Evolutionary conservation across 2,329 filamentous ascomycete species (phyloP), one percentile per base, ranked within the genome.

Genomic region (Xylaria multiplex): DNA sequence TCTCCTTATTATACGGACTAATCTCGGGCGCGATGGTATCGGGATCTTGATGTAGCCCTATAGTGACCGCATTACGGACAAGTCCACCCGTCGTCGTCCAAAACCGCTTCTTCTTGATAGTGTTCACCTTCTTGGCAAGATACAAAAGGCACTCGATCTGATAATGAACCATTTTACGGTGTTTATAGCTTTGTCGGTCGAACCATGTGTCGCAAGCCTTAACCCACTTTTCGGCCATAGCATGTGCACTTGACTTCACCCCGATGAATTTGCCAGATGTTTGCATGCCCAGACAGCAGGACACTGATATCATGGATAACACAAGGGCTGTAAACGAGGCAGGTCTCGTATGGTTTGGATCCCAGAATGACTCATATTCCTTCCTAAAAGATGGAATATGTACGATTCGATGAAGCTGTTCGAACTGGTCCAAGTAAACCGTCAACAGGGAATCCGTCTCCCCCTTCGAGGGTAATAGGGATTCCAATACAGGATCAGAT

Each of bases 61-160:
- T 83, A 1, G 84, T 83, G 64, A 89, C 84, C 61, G 84, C 86
- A 58, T 88, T 84, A 54, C 86, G 85, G 14, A 88, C 82, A 62
- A 89, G 79, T 5, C 83, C 80, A 0, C 86, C 86, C 0, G 86
- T 81, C 45, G 82, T 81, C 16, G 85, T 86, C 86, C 86, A 89
- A 75, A 87, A 88, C 13, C 85, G 81, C 81, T 89, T 89, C 82
- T 89, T 89, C 79, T 88, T 88, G 69, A 89, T 83, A 2, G 84
- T 86, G 76, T 89, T 89, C 69, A 88, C 84, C 35, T 85, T 81
- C 79, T 88, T 89, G 49, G 84, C 85, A 2, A 89, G 81, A 69
- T 88, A 88, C n/a, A 86, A 72, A 37, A 89, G 78, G 70, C 86
- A 88, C 13, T 82, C 81, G 16, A 89, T 83, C 74, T 89, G 86